Conservation (phyloP, 495 filamentous ascomycete species). For the Letharia columbiana region DNA sequence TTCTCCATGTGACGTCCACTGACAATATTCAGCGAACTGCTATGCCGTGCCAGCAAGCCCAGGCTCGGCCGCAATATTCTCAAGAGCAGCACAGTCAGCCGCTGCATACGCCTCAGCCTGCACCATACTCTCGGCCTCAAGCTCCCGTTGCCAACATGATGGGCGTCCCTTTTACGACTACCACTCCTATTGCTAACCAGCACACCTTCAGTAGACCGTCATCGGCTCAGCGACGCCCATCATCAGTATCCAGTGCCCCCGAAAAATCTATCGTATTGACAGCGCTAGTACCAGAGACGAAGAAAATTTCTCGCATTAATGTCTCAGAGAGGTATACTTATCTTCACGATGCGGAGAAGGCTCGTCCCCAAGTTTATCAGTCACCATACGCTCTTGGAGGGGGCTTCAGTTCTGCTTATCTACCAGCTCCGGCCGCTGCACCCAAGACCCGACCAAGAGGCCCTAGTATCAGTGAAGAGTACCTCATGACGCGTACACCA, state of each 20-base stretch:
- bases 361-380: slow-evolving; percentile 23
- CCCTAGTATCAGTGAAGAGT: slow-evolving; percentile 23
- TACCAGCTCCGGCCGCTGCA: slow-evolving; percentile 12
- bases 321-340: slow-evolving; percentile 19
- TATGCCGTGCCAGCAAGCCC: slow-evolving; percentile 4
- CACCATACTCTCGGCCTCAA: slow-evolving; percentile 12
- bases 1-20: neutral
- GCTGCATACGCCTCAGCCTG: slow-evolving; percentile 9
- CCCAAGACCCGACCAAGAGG: slow-evolving; percentile 10
- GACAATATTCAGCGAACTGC: slow-evolving; percentile 4
- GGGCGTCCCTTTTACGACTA: neutral
- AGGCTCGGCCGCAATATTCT: slow-evolving; percentile 4
- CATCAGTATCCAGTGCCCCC: slow-evolving; percentile 2
- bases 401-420: slow-evolving; percentile 17
- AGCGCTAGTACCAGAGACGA: slow-evolving; percentile 13
- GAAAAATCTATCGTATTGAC: neutral
- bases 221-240: slow-evolving; percentile 5
- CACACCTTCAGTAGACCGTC: slow-evolving; percentile 7
- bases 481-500: slow-evolving; percentile 22
- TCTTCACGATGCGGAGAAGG: slow-evolving; percentile 25
- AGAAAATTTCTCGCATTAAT: slow-evolving; percentile 14
- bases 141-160: slow-evolving; percentile 29
- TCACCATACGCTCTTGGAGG: slow-evolving; percentile 24
- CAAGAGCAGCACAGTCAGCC: slow-evolving; percentile 10
- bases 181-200: slow-evolving; percentile 7